Base-by-base conservation (phyloP, 495 filamentous ascomycete species). In the Paragyromitra xinjiangensis region DNA sequence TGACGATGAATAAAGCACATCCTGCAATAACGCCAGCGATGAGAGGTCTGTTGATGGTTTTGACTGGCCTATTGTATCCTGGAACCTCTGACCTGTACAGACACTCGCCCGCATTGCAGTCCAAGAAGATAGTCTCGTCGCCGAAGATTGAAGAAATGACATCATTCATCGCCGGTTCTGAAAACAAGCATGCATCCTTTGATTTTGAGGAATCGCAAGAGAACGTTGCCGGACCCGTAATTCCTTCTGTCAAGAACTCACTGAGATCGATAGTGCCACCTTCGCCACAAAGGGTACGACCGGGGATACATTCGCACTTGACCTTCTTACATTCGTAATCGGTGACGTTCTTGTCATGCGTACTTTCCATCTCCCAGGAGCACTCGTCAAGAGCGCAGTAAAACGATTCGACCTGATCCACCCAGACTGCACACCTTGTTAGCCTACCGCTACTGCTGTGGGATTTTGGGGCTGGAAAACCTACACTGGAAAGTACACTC, bases 41-140 rank as follows among this genome's bases (percentile, higher is more conserved):
- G 58, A 99, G 86, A 11, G 96, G 95, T 0, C 94, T 99, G 83
- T 99, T 99, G 85, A 99, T 98, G 81, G 92, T 90, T 84, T 98
- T 98, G 64, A 98, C 86, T 3, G 94, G 92, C 51, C 93, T 89
- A 67, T 91, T 85, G 82, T 95, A 98, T 37, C 95, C 96, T 11
- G 95, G 95, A 22, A 97, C 91, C 72, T 98, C 93, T 9, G 94
- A 96, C 75, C 90, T 88, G 84, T 97, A 92, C 37, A 99, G 85
- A 86, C 95, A 99, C 83, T 99, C 95, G 69, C 95, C 95, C 22
- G 94, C 87, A 74, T 91, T 84, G 82, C 95, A 99, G 48, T 90
- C 86, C 59, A 99, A 84, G 50, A 90, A 87, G 76, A 99, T 99
- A 80, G 90, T 98, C 73, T 89, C 85, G 75, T 99, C 95, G 53